phyloP scores from a whole-genome alignment of 1,284 basidiomycete genomes.

The Apiotrichum siamense region DNA sequence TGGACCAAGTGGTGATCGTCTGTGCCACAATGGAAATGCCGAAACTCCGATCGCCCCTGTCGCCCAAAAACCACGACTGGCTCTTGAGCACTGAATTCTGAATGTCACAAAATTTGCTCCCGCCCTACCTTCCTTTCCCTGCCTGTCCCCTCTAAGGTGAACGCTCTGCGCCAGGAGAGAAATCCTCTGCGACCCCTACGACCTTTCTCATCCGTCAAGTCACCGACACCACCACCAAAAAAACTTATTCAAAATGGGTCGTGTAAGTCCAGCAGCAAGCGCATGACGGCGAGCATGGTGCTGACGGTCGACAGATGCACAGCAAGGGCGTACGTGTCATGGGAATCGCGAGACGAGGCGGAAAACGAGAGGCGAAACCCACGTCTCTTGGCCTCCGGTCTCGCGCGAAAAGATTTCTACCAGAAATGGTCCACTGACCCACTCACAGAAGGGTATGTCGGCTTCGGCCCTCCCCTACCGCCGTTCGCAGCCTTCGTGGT shows the following conservation, averaged over 20 bases:
- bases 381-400: no score
- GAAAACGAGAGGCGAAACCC: background rate
- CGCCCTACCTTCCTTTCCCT: background rate
- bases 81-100: no score
- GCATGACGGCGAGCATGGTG: background rate
- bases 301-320: background rate
- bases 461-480: constrained; percentile 97
- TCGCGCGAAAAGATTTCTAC: background rate
- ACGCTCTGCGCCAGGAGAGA: no score
- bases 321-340: constrained; percentile 1
- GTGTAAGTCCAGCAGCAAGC: background rate
- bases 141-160: background rate
- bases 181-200: background rate
- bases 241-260: constrained; percentile 11
- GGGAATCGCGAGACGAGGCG: background rate
- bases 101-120: background rate
- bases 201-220: constrained; percentile 6
- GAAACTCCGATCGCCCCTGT: no score
- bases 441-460: constrained; percentile 76
- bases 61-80: no score
- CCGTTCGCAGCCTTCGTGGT: constrained; percentile 90
- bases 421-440: background rate
- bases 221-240: constrained; percentile 1
- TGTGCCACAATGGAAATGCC: no score
- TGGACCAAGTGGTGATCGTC: no score